phyloP scores from a whole-genome alignment of 257 asterid genomes.

The Plantago major region DNA sequence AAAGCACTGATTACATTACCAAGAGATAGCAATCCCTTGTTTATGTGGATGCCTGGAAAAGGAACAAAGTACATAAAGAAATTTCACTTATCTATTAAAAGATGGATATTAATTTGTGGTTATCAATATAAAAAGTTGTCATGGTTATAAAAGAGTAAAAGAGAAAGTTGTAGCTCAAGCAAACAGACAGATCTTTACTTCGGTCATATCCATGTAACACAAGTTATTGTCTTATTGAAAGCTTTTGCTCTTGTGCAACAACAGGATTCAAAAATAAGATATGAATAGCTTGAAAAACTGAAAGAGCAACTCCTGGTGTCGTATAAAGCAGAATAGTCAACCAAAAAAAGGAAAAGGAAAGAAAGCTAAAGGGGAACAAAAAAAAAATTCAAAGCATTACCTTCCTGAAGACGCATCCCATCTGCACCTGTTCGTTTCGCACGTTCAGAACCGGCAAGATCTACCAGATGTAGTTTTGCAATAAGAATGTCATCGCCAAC shows the following conservation, averaged over 20 bases:
- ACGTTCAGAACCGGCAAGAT: conserved; percentile 97
- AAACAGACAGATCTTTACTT: not conserved
- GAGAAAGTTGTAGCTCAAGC: not conserved
- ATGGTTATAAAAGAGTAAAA: conserved; percentile 4
- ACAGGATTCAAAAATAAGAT: too few relatives aligned
- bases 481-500: conserved; percentile 67
- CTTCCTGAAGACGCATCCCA: conserved; percentile 89
- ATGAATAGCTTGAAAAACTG: too few relatives aligned
- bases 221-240: not conserved
- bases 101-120: not conserved
- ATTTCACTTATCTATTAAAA: conserved; percentile 7
- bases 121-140: not conserved
- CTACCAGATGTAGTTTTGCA: conserved; percentile 94
- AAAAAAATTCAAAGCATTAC: conserved; percentile 33
- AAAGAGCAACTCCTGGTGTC: too few relatives aligned
- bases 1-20: conserved; percentile 97
- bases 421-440: conserved; percentile 99
- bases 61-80: conserved; percentile 11
- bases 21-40: conserved; percentile 90
- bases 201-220: not conserved
- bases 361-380: not conserved
- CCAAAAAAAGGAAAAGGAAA: too few relatives aligned
- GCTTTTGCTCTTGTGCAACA: too few relatives aligned
- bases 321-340: not conserved
- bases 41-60: conserved; percentile 86